Evolutionary conservation across 2,329 filamentous ascomycete species (phyloP).

Genomic region (Penicillium sp.): DNA sequence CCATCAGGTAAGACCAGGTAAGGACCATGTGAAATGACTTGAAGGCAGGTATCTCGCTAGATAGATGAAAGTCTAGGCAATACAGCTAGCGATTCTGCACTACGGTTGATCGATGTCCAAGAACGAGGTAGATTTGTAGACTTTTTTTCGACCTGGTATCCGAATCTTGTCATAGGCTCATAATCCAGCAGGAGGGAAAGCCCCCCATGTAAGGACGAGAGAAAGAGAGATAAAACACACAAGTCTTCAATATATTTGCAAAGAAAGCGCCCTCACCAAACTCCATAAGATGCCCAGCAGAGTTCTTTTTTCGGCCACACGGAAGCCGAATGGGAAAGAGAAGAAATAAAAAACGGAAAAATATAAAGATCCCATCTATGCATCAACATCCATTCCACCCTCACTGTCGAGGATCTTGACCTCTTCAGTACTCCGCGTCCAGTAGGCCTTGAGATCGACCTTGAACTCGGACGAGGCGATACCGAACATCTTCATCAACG

Average conservation of each 20-base stretch:
- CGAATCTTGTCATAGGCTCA: slow-evolving; percentile 34
- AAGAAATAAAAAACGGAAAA: slow-evolving; percentile 16
- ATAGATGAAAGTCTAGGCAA: slow-evolving; percentile 7
- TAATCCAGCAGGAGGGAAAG: slow-evolving; percentile 24
- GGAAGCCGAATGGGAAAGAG: slow-evolving; percentile 18
- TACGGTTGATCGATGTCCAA: not conserved
- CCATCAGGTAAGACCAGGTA: slow-evolving; percentile 46
- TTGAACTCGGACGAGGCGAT: slow-evolving; percentile 88
- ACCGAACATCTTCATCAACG: slow-evolving; percentile 89
- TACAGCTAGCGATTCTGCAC: slow-evolving; percentile 2
- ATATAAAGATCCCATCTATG: slow-evolving; percentile 18
- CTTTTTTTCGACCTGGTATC: slow-evolving; percentile 30
- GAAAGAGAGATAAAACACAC: slow-evolving; percentile 18
- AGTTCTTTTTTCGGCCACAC: slow-evolving; percentile 25
- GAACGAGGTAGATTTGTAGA: slow-evolving; percentile 7
- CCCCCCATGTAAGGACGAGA: slow-evolving; percentile 16
- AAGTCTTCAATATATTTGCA: slow-evolving; percentile 23
- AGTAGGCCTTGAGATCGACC: slow-evolving; percentile 71
- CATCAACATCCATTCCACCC: slow-evolving; percentile 45
- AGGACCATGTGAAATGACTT: slow-evolving; percentile 32
- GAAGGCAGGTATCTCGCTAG: slow-evolving; percentile 20
- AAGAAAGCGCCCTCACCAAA: slow-evolving; percentile 35
- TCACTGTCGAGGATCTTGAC: slow-evolving; percentile 40
- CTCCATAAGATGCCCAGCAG: slow-evolving; percentile 38
- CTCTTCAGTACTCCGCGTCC: slow-evolving; percentile 40